Base-by-base conservation (phyloP, 2,329 filamentous ascomycete species). In the Blastomyces parvus region DNA sequence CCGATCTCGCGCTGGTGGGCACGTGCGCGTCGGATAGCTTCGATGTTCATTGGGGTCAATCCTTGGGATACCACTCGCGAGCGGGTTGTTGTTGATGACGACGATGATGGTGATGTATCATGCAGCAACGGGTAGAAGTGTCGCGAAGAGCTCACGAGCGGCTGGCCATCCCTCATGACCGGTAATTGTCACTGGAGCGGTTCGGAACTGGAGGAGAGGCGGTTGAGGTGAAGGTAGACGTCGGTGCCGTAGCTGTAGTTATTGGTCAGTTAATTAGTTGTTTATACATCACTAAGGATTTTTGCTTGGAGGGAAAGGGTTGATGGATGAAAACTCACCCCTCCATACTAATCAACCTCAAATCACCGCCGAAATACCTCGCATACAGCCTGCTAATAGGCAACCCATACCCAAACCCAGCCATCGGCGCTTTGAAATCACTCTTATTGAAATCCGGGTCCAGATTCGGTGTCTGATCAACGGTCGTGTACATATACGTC, bases 401-500 rank as follows among this genome's bases (percentile, higher is more conserved):
- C 68, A 99, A 75, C 19, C 94, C 94, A 72, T 99, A 99, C n/a
- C 94, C 94, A 73, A 97, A 99, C 1, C 94, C 94, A 66, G 94
- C 94, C 94, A 99, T 97, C 1, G 94, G 94, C 14, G 94, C 94
- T 77, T 99, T 97, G 82, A 99, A 99, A 76, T 99, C 94, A 78
- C 88, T 96, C 80, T 97, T 96, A 78, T 99, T 93, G 76, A 97
- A 99, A 74, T 97, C 93, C 0, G 94, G 94, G 73, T 99, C 94
- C 66, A 99, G 80, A 73, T 87, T 96, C 17, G 94, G 94, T 27
- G 94, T 97, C 70, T 92, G 87, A 76, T 97, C 94, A 67, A 99
- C 94, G 1, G 94, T 99, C 44, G 94, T 99, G 76, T 99, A 99
- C 94, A 97, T 99, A 76, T 99, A 99, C 14, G 94, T 99, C 94